These are phyloP conservation scores for Penicillium paradoxum DNA, from an alignment of 495 filamentous ascomycete species.

Conservation along the genomic window DNA sequence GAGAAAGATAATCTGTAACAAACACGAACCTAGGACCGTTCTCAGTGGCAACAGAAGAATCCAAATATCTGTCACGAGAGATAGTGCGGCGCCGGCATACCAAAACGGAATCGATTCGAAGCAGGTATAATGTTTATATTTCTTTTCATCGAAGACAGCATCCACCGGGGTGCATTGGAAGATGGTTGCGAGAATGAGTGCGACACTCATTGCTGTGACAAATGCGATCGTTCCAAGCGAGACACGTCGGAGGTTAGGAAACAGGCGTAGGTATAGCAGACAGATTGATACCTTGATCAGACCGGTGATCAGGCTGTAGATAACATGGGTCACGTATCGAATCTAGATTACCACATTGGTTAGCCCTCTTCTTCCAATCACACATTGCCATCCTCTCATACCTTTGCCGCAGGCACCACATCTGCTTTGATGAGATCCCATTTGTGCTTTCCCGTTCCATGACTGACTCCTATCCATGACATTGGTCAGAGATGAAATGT, in stretches of 20 bases:
- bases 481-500: neutral
- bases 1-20: neutral
- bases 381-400: neutral
- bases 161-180: conserved; percentile 12
- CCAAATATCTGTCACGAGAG: conserved; percentile 11
- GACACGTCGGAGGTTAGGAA: conserved; percentile 5
- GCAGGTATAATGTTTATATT: conserved; percentile 8
- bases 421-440: neutral
- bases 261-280: conserved; percentile 13
- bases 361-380: neutral
- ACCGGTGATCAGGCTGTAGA: conserved; percentile 9
- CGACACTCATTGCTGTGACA: conserved; percentile 10
- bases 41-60: conserved; percentile 8
- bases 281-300: conserved; percentile 11
- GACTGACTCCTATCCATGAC: conserved; percentile 2
- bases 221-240: conserved; percentile 8
- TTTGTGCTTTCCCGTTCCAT: conserved; percentile 10
- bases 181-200: conserved; percentile 8
- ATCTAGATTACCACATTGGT: neutral
- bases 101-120: conserved; percentile 11
- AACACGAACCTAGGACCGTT: conserved; percentile 8
- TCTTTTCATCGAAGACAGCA: neutral
- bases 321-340: conserved; percentile 6
- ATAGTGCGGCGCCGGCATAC: conserved; percentile 3
- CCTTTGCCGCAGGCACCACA: neutral